Percentiles rank a stretch among this genome's conserved stretches.
Evolutionary conservation across 1,284 basidiomycete species (phyloP).

Genomic region (Inonotus hispidus): DNA sequence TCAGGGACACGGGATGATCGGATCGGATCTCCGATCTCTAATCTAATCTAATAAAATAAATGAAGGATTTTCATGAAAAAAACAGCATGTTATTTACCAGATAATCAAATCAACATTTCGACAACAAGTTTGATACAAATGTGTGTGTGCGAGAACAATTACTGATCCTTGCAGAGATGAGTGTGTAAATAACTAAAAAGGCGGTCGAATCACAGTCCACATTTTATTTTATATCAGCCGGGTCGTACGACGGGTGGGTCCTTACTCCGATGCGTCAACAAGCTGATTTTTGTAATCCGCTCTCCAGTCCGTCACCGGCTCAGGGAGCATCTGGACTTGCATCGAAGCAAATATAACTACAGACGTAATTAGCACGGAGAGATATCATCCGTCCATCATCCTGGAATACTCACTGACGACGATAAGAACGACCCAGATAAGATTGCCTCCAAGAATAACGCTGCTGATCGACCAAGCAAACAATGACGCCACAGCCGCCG

Average conservation of each 20-base stretch:
- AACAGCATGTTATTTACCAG: no score
- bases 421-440: conserved; percentile 12
- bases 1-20: background rate
- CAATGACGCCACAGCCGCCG: conserved; percentile 21
- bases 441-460: conserved; percentile 9
- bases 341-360: conserved; percentile 17
- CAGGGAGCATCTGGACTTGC: conserved; percentile 20
- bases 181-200: no score
- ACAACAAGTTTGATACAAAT: no score
- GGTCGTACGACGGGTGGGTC: no score
- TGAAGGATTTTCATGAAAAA: no score
- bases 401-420: conserved; percentile 1
- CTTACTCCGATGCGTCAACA: background rate
- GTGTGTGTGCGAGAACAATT: no score
- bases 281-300: conserved; percentile 2
- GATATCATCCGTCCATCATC: background rate
- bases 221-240: no score
- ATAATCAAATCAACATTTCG: background rate
- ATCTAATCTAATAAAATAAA: no score
- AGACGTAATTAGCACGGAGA: background rate
- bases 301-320: conserved; percentile 22
- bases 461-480: conserved; percentile 22
- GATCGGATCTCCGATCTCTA: background rate
- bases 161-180: no score
- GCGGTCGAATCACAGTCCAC: no score